These are phyloP conservation scores for Panicum miliaceum DNA, from an alignment of 176 grass and related monocot species.

Conservation along the genomic window DNA sequence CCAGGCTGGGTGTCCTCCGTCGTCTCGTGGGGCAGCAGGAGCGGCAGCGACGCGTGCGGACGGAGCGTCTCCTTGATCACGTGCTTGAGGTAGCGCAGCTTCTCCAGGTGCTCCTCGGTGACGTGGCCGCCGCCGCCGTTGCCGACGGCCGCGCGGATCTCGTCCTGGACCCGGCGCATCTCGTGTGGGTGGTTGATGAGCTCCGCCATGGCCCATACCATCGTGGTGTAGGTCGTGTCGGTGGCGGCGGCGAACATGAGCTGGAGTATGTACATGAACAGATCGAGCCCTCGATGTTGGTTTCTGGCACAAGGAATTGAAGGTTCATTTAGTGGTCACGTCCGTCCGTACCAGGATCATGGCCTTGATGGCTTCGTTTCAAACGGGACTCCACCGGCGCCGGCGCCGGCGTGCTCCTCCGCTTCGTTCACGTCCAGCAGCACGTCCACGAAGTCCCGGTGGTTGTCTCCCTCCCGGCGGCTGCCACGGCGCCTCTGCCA, in stretches of 20 bases:
- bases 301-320: too few relatives aligned
- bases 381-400: background rate
- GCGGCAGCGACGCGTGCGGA: slow-evolving; percentile 49
- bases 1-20: slow-evolving; percentile 44
- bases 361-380: slow-evolving; percentile 45
- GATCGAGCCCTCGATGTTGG: background rate
- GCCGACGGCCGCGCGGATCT: slow-evolving; percentile 46
- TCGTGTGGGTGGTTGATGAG: slow-evolving; percentile 43
- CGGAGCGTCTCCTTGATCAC: slow-evolving; percentile 60
- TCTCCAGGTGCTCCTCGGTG: slow-evolving; percentile 37
- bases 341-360: background rate
- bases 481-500: background rate
- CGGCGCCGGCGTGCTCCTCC: background rate
- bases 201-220: slow-evolving; percentile 57
- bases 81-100: slow-evolving; percentile 28
- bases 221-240: slow-evolving; percentile 20
- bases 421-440: slow-evolving; percentile 45
- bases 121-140: background rate
- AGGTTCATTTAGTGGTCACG: too few relatives aligned
- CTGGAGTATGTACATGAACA: background rate
- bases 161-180: slow-evolving; percentile 49
- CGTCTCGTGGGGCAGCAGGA: slow-evolving; percentile 58
- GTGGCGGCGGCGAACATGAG: slow-evolving; percentile 48
- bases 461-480: background rate
- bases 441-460: slow-evolving; percentile 51